Percentiles rank a stretch among this genome's conserved stretches.
Evolutionary conservation across 176 grass and related monocot genomes (phyloP).

Genomic region (Hyparrhenia diplandra): DNA sequence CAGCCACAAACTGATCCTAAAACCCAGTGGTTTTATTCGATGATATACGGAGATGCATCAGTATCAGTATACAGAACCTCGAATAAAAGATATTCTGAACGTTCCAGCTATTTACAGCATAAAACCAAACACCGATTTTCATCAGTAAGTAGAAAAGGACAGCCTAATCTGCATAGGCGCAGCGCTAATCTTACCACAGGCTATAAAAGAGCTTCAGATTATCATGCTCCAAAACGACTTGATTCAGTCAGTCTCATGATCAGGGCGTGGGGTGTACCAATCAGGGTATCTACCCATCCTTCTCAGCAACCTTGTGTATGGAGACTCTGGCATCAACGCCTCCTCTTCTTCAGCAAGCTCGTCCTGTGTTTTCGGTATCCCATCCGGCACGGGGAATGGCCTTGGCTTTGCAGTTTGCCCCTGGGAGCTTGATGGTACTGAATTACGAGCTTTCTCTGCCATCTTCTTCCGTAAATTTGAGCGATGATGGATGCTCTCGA

Average conservation of each 20-base stretch:
- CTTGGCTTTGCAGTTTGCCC: constrained; percentile 13
- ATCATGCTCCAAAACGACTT: not conserved
- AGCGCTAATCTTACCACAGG: not conserved
- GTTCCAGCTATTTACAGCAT: not conserved
- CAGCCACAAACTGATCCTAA: not conserved
- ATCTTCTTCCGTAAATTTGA: constrained; percentile 43
- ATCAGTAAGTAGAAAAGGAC: constrained; percentile 2
- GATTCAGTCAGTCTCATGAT: constrained; percentile 52
- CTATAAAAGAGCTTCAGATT: not conserved
- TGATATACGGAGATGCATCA: not conserved
- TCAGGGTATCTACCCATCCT: constrained; percentile 59
- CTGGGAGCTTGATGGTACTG: not conserved
- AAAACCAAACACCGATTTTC: not conserved
- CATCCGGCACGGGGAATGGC: constrained; percentile 65
- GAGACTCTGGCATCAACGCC: constrained; percentile 60
- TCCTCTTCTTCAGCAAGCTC: constrained; percentile 69
- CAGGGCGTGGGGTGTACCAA: constrained; percentile 69
- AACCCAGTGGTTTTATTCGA: not conserved
- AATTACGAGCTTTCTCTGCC: constrained; percentile 27
- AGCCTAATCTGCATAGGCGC: not conserved
- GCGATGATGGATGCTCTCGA: constrained; percentile 45
- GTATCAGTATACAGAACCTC: not conserved
- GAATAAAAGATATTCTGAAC: not conserved
- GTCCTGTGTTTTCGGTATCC: constrained; percentile 59
- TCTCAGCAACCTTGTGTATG: constrained; percentile 66